Base-by-base conservation (phyloP, 441 rosid species). In the Macaranga tanarius region DNA sequence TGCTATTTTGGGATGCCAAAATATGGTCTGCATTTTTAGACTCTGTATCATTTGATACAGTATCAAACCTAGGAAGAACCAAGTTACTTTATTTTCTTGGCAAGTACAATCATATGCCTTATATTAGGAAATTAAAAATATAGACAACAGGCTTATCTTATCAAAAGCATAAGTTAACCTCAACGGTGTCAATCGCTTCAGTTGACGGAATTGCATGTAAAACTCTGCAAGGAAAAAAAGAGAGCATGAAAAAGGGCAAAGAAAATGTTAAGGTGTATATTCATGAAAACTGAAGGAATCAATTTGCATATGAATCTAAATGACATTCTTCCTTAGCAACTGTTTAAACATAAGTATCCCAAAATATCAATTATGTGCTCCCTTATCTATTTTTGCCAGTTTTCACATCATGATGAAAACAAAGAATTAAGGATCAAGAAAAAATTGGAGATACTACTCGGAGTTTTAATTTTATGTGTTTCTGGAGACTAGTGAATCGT, bases 131-230 rank as follows among this genome's bases (percentile, higher is more conserved):
- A 61, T 11, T n/a, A 62, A 68, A 47, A 31, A 28, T 40, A 13
- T 5, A 52, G 7, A 38, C 48, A 17, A 4, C 3, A 16, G 48
- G n/a, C 13, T 10, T 3, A 40, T 57, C 54, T 59, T 19, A 58
- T 50, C 25, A 57, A 67, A 42, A 61, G 52, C 5, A 8, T 38
- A 77, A 57, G 72, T 89, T 82, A 72, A 92, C 93, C 93, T 92
- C 97, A 50, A 92, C 95, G 26, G 88, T 88, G 77, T 87, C 90
- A 62, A 92, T 88, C 25, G 91, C 97, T 88, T 96, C 99, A 47
- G 87, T 91, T 40, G 98, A 83, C 58, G 99, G 97, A 80, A 96
- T 93, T 38, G 96, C 77, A 71, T 86, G 93, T 38, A 91, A 85
- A 62, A 92, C 98, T 82, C 99, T 96, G 93, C 81, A 80, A 76